Percentiles rank a stretch among this genome's conserved stretches.
Evolutionary conservation across 2,329 filamentous ascomycete genomes (phyloP).

Genomic region (Pestalotiopsis sp.): DNA sequence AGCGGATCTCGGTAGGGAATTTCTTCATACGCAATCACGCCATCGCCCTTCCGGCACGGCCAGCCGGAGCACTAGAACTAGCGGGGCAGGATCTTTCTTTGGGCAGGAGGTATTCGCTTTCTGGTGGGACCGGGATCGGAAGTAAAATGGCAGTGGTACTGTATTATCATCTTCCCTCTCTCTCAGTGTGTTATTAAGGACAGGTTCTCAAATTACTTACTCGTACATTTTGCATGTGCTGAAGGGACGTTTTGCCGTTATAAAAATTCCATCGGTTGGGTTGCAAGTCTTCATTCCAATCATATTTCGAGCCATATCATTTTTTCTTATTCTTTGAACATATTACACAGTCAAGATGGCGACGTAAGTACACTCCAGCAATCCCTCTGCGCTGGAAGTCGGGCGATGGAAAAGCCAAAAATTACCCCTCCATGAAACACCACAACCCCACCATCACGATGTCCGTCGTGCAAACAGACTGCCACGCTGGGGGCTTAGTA

Average conservation of each 20-base stretch:
- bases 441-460: conserved; percentile 22
- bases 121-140: conserved; percentile 7
- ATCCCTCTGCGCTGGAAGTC: background rate
- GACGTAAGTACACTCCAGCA: background rate
- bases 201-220: background rate
- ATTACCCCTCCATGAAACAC: conserved; percentile 21
- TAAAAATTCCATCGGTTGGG: background rate
- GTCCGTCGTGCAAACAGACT: background rate
- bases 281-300: background rate
- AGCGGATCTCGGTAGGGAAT: background rate
- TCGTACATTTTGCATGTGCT: conserved; percentile 1
- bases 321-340: background rate
- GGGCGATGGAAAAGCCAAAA: conserved; percentile 13
- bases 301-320: background rate
- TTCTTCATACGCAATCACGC: background rate
- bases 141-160: background rate
- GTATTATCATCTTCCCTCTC: background rate
- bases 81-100: conserved; percentile 9
- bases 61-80: background rate
- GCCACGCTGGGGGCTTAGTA: background rate
- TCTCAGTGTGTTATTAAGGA: background rate
- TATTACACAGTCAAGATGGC: background rate
- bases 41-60: conserved; percentile 1
- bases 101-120: conserved; percentile 9
- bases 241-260: background rate